These are phyloP conservation scores for Tothia fuscella DNA, from an alignment of 2,329 filamentous ascomycete species.

Conservation along the genomic window DNA sequence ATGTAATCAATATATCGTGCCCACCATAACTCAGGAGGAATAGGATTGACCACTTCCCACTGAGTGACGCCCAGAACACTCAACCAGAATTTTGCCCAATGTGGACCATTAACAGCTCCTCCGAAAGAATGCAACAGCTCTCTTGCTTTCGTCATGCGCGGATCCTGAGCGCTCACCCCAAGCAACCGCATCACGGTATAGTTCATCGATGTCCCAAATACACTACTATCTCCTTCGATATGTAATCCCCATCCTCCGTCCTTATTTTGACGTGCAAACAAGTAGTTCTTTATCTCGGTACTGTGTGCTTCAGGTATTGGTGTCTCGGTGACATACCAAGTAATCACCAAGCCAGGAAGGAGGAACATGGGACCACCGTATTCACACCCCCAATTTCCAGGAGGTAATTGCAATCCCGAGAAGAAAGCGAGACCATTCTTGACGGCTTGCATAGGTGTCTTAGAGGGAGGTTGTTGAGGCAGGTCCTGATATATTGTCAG, in stretches of 20 bases:
- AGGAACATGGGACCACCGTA: conserved; percentile 98
- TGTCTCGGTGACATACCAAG: conserved; percentile 82
- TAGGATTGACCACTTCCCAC: conserved; percentile 91
- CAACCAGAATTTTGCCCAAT: conserved; percentile 98
- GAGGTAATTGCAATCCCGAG: conserved; percentile 73
- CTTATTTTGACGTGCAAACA: conserved; percentile 72
- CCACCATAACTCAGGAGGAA: conserved; percentile 82
- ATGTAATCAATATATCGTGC: conserved; percentile 14
- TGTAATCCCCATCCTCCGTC: conserved; percentile 98
- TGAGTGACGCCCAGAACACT: conserved; percentile 68
- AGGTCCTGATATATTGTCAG: conserved; percentile 44
- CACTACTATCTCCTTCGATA: conserved; percentile 83
- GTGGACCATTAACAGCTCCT: conserved; percentile 70
- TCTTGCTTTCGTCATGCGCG: conserved; percentile 74
- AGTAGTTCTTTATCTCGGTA: conserved; percentile 84
- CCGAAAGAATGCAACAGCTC: conserved; percentile 73
- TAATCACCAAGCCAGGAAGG: conserved; percentile 70
- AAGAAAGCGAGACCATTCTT: conserved; percentile 81
- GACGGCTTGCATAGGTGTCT: conserved; percentile 64
- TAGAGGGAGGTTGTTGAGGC: conserved; percentile 57
- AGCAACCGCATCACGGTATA: conserved; percentile 72
- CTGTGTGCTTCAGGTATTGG: conserved; percentile 69
- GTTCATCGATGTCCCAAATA: conserved; percentile 82
- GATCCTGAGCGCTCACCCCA: conserved; percentile 72
- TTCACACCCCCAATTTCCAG: conserved; percentile 93